Evolutionary conservation across 2,329 filamentous ascomycete species (phyloP), one percentile per base, ranked within the genome.

Genomic region (Fonsecaea nubica): DNA sequence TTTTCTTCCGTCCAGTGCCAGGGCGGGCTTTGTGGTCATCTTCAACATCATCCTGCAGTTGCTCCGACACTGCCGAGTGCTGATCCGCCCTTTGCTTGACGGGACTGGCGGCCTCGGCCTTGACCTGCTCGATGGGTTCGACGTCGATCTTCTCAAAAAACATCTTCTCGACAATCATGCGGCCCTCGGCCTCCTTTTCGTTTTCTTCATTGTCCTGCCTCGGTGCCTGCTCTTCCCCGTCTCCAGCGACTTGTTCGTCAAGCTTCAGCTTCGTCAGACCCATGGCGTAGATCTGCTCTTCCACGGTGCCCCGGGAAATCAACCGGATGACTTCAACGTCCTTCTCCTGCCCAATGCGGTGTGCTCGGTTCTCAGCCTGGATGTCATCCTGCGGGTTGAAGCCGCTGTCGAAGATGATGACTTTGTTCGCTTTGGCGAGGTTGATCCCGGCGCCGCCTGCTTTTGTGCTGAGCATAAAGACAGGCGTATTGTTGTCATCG

Each of bases 371-470:
- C 82, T 98, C 95, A 0, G 95, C 95, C 77, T 99, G 95, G n/a
- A 97, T 89, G 76, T 99, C 95, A 72, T 98, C 94, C 76, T 99
- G 95, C 0, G 95, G 95, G 73, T 99, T 99, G 81, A 97, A 97
- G n/a, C 90, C 92, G 70, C 91, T 91, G 78, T 99, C 95, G 77
- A 98, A 97, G 74, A 99, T 95, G 78, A 99, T 88, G 72, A 99
- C 94, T 80, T 97, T 98, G 82, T 98, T 98, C 4, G 95, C 95
- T 40, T 91, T 92, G 7, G 94, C 95, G 62, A 99, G 81, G 78
- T 99, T 99, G 81, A 99, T 96, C 48, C 95, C 95, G 0, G 94
- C 95, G n/a, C 95, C 95, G 60, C 95, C 95, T 0, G 94, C 93
- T 67, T 93, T 94, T 0, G 95, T 99, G 0, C 92, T 95, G 5